Percentiles rank a stretch among this genome's conserved stretches.
These are phyloP conservation scores for Nemania diffusa DNA, from an alignment of 2,329 filamentous ascomycete species.

Conservation along the genomic window DNA sequence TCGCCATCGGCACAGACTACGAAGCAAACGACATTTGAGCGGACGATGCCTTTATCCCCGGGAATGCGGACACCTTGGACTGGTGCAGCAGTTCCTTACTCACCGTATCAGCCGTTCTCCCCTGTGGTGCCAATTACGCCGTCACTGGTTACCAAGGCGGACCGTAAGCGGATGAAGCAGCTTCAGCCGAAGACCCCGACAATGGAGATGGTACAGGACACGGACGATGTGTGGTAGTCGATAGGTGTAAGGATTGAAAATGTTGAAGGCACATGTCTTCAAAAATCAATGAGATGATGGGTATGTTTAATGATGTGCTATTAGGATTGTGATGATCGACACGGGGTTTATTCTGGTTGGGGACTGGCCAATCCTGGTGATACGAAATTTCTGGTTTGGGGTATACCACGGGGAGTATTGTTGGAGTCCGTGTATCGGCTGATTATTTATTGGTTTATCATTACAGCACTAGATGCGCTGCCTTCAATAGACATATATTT, in stretches of 20 bases:
- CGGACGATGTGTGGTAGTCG: constrained; percentile 71
- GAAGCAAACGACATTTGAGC: constrained; percentile 73
- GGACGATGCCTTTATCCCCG: constrained; percentile 65
- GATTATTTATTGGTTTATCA: constrained; percentile 17
- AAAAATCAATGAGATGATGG: not conserved
- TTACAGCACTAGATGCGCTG: constrained; percentile 25
- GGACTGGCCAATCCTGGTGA: constrained; percentile 2
- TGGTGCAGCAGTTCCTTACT: constrained; percentile 73
- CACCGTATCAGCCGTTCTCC: constrained; percentile 82
- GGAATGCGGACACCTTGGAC: constrained; percentile 71
- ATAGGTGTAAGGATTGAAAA: not conserved
- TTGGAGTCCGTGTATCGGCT: constrained; percentile 22
- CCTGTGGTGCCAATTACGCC: constrained; percentile 81
- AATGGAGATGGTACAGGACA: constrained; percentile 68
- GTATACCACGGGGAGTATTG: constrained; percentile 32
- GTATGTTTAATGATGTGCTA: constrained; percentile 24
- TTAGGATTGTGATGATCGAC: constrained; percentile 25
- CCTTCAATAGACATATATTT: constrained; percentile 30
- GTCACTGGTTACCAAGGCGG: constrained; percentile 75
- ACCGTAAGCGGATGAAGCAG: constrained; percentile 75
- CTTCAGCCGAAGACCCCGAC: constrained; percentile 72
- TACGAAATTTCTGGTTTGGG: constrained; percentile 4
- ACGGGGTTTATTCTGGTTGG: constrained; percentile 10
- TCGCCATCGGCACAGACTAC: constrained; percentile 64
- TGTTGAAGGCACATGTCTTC: not conserved